A percentile compares a stretch with the other conserved stretches of the same genome.
These are phyloP conservation scores for Actinomortierella ambigua DNA, from an alignment of 371 early-diverging fungal genomes.

Conservation along the genomic window DNA sequence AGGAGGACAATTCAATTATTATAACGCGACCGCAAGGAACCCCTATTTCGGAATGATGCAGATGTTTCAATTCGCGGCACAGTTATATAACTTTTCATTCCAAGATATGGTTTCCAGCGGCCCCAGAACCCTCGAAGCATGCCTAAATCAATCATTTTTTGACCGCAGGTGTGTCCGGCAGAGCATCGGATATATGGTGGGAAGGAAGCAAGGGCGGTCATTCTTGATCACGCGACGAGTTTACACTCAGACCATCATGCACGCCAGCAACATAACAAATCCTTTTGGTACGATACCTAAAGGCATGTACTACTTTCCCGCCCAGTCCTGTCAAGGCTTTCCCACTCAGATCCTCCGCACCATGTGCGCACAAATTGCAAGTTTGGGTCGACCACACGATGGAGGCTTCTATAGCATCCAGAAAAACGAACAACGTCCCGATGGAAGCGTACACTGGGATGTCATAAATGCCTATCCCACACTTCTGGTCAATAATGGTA, in stretches of 20 bases:
- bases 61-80: no score
- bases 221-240: not conserved
- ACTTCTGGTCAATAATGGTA: no score
- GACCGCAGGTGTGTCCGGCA: not conserved
- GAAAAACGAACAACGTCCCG: not conserved
- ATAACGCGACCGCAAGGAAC: not conserved
- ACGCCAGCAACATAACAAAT: not conserved
- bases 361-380: not conserved
- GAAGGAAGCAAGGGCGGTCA: no score
- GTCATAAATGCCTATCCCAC: not conserved
- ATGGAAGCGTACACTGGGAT: not conserved
- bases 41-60: not conserved
- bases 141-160: not conserved
- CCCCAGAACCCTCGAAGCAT: not conserved
- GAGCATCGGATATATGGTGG: not conserved
- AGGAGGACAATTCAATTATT: not conserved
- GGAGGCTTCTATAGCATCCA: not conserved
- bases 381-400: not conserved
- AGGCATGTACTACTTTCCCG: no score
- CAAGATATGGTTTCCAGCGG: not conserved
- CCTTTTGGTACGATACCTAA: not conserved
- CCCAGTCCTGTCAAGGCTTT: not conserved
- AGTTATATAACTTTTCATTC: not conserved
- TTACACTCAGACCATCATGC: not conserved
- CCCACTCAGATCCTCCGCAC: not conserved